These are phyloP conservation scores for Xylariaceae sp. DNA, from an alignment of 2,329 filamentous ascomycete genomes.

Conservation along the genomic window DNA sequence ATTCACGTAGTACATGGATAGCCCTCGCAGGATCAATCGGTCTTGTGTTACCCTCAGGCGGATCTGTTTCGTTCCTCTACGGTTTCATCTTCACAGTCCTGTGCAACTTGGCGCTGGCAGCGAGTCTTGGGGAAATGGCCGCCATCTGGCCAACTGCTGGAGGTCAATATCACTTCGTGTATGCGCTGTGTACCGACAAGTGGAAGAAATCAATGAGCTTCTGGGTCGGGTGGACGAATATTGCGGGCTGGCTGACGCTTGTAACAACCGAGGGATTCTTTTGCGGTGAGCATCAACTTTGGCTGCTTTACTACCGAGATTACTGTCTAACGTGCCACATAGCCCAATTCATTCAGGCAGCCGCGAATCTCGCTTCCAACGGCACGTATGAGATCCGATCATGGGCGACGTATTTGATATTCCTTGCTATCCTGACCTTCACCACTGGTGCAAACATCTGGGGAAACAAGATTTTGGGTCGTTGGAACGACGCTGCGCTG, in stretches of 20 bases:
- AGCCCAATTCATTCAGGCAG: constrained; percentile 45
- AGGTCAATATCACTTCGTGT: constrained; percentile 46
- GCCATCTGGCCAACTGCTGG: constrained; percentile 47
- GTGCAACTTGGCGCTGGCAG: constrained; percentile 42
- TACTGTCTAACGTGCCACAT: neutral
- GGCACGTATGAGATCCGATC: constrained; percentile 36
- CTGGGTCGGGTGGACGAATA: constrained; percentile 43
- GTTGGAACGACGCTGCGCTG: constrained; percentile 42
- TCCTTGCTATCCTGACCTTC: constrained; percentile 38
- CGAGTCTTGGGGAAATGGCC: constrained; percentile 42
- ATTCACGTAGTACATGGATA: constrained; percentile 34
- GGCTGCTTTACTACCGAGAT: neutral
- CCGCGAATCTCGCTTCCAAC: constrained; percentile 38
- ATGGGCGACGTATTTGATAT: constrained; percentile 44
- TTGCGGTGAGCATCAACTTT: constrained; percentile 29
- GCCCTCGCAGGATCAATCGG: constrained; percentile 42
- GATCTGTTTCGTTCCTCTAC: constrained; percentile 42
- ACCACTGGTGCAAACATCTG: constrained; percentile 40
- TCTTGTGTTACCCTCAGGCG: constrained; percentile 40
- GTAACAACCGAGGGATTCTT: constrained; percentile 45
- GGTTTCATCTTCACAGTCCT: constrained; percentile 46
- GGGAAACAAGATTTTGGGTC: constrained; percentile 39
- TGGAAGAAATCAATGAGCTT: constrained; percentile 43
- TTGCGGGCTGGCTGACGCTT: constrained; percentile 45
- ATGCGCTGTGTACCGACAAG: constrained; percentile 36